These are phyloP conservation scores for Venturia aucupariae DNA, from an alignment of 2,329 filamentous ascomycete species.

Conservation along the genomic window DNA sequence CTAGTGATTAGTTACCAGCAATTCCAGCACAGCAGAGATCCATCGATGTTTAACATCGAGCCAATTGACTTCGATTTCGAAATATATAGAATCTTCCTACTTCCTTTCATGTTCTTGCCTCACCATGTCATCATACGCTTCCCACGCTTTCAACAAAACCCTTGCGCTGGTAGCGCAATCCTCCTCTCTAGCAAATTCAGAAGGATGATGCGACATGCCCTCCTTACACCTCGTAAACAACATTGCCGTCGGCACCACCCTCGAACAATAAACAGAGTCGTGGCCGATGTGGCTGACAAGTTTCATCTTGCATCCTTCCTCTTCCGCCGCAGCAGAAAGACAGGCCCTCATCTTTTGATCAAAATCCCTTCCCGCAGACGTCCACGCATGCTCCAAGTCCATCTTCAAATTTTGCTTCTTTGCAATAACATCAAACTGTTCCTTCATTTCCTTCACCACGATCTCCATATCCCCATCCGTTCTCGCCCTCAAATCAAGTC, in stretches of 20 bases:
- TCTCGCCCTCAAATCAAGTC: slow-evolving; percentile 55
- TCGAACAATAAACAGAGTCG: slow-evolving; percentile 50
- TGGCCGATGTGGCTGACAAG: slow-evolving; percentile 24
- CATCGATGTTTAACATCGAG: too few species aligned
- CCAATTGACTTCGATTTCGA: too few species aligned
- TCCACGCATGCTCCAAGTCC: slow-evolving; percentile 52
- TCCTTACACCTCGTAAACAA: slow-evolving; percentile 57
- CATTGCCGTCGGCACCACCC: slow-evolving; percentile 54
- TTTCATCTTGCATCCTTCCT: slow-evolving; percentile 49
- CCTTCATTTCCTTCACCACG: slow-evolving; percentile 31
- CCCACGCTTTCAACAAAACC: not conserved
- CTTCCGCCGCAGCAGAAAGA: slow-evolving; percentile 50
- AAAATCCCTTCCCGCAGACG: slow-evolving; percentile 54
- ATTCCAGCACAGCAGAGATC: too few species aligned
- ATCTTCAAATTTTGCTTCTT: slow-evolving; percentile 44
- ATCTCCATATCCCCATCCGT: slow-evolving; percentile 46
- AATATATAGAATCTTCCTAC: too few species aligned
- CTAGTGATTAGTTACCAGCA: too few species aligned
- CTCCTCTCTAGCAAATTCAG: slow-evolving; percentile 38
- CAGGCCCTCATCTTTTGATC: slow-evolving; percentile 57
- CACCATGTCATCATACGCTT: not conserved
- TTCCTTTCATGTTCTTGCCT: not conserved
- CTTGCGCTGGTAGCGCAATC: not conserved
- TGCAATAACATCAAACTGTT: slow-evolving; percentile 43
- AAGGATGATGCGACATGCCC: slow-evolving; percentile 54